Percentiles rank a stretch among this genome's conserved stretches.
phyloP scores from a whole-genome alignment of 1,139 yeast species.

The Candida sp. region DNA sequence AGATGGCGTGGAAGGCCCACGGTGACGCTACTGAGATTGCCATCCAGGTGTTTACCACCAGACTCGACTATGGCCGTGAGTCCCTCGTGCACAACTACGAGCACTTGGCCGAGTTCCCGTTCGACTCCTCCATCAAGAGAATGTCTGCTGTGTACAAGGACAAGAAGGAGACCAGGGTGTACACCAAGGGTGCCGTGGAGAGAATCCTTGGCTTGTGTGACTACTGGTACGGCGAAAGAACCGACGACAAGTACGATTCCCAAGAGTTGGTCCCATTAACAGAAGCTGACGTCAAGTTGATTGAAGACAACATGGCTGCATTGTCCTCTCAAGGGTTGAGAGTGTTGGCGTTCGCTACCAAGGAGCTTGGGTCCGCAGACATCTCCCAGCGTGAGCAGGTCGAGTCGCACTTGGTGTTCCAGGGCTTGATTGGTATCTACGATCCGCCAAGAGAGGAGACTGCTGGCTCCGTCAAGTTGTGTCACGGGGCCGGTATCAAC shows the following conservation, averaged over 20 bases:
- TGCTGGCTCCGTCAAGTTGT: conserved; percentile 64
- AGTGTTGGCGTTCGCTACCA: conserved; percentile 72
- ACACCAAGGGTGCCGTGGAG: conserved; percentile 85
- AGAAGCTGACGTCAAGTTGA: conserved; percentile 38
- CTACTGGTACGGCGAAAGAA: conserved; percentile 50
- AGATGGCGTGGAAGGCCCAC: conserved; percentile 64
- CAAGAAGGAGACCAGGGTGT: conserved; percentile 39
- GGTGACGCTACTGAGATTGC: conserved; percentile 92
- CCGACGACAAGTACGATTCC: conserved; percentile 9
- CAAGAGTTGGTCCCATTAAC: conserved; percentile 42
- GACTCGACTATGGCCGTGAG: conserved; percentile 56
- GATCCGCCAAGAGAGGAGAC: conserved; percentile 86
- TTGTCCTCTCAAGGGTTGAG: conserved; percentile 74
- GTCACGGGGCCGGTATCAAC: conserved; percentile 80
- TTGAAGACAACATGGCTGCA: conserved; percentile 64
- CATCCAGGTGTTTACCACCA: conserved; percentile 70
- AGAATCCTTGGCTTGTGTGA: conserved; percentile 63
- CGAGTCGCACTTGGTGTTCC: conserved; percentile 59
- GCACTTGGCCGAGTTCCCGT: conserved; percentile 73
- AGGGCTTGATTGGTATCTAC: conserved; percentile 79
- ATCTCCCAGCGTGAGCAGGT: conserved; percentile 50
- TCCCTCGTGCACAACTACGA: conserved; percentile 30
- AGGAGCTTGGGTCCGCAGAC: conserved; percentile 26
- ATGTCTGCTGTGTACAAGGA: conserved; percentile 68
- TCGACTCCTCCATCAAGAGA: conserved; percentile 78